Base-by-base conservation (phyloP, 2,329 filamentous ascomycete species). In the Cryphonectria carpinicola region DNA sequence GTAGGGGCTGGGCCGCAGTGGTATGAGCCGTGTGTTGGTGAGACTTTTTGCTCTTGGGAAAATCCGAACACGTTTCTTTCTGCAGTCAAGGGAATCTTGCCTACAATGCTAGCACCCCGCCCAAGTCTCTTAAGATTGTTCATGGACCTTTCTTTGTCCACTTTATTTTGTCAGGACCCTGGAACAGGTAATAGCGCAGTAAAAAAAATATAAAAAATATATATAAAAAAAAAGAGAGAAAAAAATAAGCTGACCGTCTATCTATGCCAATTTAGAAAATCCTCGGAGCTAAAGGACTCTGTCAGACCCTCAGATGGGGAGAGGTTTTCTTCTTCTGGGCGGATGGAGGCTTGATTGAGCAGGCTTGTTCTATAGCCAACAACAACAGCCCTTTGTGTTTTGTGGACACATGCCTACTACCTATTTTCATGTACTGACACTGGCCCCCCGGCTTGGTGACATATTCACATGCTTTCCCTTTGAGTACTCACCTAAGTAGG, bases 111-210 rank as follows among this genome's bases (percentile, higher is more conserved):
- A 19, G 25, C 54, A 58, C 17, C 14, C 54, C 54, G 14, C 54
- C 54, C 54, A 58, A 8, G 54, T 58, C 54, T 28, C 28, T 58
- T 58, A n/a, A 28, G 52, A 56, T 56, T 56, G 52, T 56, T 56
- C 52, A 10, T 13, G 43, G 43, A 6, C 17, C 19, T n/a, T n/a
- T n/a, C 46, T 56, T 56, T 56, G 52, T 56, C 52, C 28, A 25
- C 6, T 56, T 4, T 17, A 19, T 35, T 14, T 32, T 32, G 54
- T 58, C 25, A 56, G 3, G 46, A 10, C 22, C 17, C 2, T 49
- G 46, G 19, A n/a, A n/a, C n/a, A 56, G 11, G n/a, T 2, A 56
- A 56, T 28, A 14, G 49, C 49, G 49, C 49, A 52, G 13, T 4
- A 52, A 56, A 32, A 28, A 52, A 56, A 56, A 28, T n/a, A n/a